These are phyloP conservation scores for Vigna hirtella DNA, from an alignment of 306 rosid genomes.

Conservation along the genomic window DNA sequence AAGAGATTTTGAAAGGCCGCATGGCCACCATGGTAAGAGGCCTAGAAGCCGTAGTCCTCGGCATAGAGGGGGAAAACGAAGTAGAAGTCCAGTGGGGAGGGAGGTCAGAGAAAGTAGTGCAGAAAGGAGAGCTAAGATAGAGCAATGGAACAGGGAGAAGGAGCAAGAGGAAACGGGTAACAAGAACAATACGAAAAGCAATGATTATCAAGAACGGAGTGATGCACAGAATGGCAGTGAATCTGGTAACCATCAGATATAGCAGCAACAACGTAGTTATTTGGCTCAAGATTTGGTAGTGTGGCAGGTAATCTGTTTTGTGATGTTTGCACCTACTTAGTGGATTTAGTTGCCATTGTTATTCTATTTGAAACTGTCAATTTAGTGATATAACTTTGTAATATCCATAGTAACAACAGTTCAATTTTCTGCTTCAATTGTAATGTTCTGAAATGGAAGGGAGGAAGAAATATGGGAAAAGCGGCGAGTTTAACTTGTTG, in stretches of 20 bases:
- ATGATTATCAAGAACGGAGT: slow-evolving; percentile 54
- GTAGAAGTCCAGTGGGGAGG: slow-evolving; percentile 86
- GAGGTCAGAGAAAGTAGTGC: slow-evolving; percentile 86
- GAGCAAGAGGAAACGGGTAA: slow-evolving; percentile 62
- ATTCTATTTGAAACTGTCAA: slow-evolving; percentile 33
- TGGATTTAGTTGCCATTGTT: slow-evolving; percentile 42
- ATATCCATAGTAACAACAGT: slow-evolving; percentile 26
- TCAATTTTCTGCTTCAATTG: slow-evolving; percentile 52
- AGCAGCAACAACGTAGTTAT: slow-evolving; percentile 48
- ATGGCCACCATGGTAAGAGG: slow-evolving; percentile 70
- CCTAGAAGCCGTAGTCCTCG: slow-evolving; percentile 98
- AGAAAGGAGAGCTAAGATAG: slow-evolving; percentile 96
- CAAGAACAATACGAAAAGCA: slow-evolving; percentile 46
- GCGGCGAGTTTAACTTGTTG: neutral
- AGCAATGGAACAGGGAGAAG: slow-evolving; percentile 93
- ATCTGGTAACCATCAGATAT: slow-evolving; percentile 56
- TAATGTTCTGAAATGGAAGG: slow-evolving; percentile 2
- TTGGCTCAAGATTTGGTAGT: slow-evolving; percentile 36
- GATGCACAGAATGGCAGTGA: slow-evolving; percentile 57
- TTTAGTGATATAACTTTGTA: slow-evolving; percentile 44
- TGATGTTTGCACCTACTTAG: slow-evolving; percentile 38
- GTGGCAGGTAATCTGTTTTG: slow-evolving; percentile 52
- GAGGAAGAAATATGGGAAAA: neutral
- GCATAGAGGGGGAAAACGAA: slow-evolving; percentile 65
- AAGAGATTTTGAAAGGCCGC: slow-evolving; percentile 82